Base-by-base conservation (phyloP, 208 protist species). In the Porcisia hertigi region DNA sequence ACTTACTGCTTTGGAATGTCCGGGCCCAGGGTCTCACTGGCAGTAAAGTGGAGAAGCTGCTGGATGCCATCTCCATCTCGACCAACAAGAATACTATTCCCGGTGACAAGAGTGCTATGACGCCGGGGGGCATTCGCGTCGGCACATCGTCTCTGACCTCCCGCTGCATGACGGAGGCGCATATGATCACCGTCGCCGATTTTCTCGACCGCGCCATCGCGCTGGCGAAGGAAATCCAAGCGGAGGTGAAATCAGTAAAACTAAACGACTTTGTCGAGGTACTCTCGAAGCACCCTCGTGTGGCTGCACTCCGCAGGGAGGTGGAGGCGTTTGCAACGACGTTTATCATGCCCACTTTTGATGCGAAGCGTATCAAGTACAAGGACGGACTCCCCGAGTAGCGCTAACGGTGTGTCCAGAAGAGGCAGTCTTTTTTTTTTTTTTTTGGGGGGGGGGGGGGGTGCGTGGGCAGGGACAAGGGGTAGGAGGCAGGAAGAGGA, bases 21-120 rank as follows among this genome's bases (percentile, higher is more conserved):
- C 92, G 98, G 62, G 89, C 92, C 72, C 89, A 98, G 55, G 90
- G 88, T 4, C 45, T 99, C 43, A 99, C 97, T 12, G 98, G 99
- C 64, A 96, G 86, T 80, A 99, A 99, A 84, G 45, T 99, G 53
- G 98, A 99, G 88, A 99, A 99, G 87, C 76, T 99, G 18, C 88
- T 97, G 5, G 97, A 99, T 69, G 72, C 73, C 52, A 80, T 94
- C 34, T 84, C 85, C 73, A 99, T 99, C 78, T 97, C 98, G 0
- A 79, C 94, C 34, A 99, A 99, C 91, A 99, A 99, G 88, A 99
- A 99, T 87, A 93, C 97, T 14, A 96, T 99, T 69, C 87, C 90
- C n/a, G 98, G 98, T 53, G 98, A 99, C 79, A 95, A 91, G 71
- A 95, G 81, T 66, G 98, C 98, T 11, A 72, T 99, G 47, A 89